Percentiles rank a stretch among this genome's conserved stretches.
These are phyloP conservation scores for Tetrapyrgos nigripes DNA, from an alignment of 1,284 basidiomycete species.

Conservation along the genomic window DNA sequence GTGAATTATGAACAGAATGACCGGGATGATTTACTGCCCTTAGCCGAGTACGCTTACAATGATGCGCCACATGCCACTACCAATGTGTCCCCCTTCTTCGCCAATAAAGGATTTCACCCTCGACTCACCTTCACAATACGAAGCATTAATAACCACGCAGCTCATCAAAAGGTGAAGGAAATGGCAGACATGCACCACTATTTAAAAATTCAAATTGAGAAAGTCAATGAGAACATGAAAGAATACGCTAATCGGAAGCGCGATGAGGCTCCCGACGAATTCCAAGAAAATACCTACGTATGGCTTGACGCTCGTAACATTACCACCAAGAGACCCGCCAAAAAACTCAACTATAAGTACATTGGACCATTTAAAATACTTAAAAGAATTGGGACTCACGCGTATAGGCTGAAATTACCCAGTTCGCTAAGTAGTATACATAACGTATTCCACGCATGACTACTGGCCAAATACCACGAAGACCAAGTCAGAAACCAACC, in stretches of 20 bases:
- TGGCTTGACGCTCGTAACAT: constrained; percentile 13
- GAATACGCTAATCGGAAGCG: background rate
- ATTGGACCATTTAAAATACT: constrained; percentile 29
- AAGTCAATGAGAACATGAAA: background rate
- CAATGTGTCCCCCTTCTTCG: constrained; percentile 3
- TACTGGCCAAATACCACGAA: constrained; percentile 9
- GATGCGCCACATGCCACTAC: constrained; percentile 23
- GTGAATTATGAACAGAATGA: constrained; percentile 40
- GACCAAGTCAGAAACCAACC: constrained; percentile 9
- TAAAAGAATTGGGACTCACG: constrained; percentile 15
- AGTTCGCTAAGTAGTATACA: constrained; percentile 17
- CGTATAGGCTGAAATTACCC: constrained; percentile 19
- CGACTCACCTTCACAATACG: background rate
- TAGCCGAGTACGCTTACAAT: constrained; percentile 49
- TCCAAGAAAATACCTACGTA: background rate
- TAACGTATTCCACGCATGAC: constrained; percentile 21
- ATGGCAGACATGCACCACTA: background rate
- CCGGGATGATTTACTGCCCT: constrained; percentile 40
- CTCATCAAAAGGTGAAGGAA: background rate
- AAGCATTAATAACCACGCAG: background rate
- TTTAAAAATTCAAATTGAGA: background rate
- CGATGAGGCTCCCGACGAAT: background rate
- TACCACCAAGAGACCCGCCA: constrained; percentile 3
- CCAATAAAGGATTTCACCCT: constrained; percentile 9
- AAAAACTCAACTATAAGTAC: constrained; percentile 22